A percentile compares a stretch with the other conserved stretches of the same genome.
Evolutionary conservation across 2,329 filamentous ascomycete genomes (phyloP).

Genomic region (Neodidymelliopsis sp.): DNA sequence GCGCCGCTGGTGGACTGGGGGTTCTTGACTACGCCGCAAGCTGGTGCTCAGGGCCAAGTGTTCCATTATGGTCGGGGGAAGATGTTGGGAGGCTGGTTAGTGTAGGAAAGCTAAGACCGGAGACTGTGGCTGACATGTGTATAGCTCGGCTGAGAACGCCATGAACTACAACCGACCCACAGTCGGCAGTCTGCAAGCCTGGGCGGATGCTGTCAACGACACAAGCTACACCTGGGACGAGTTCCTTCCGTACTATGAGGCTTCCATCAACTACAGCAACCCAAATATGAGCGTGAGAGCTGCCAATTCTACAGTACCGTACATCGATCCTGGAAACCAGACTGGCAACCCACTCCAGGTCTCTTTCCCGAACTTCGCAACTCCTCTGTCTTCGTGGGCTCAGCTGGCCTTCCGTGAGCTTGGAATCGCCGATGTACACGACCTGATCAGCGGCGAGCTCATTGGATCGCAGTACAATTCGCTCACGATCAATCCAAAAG

Average conservation of each 20-base stretch:
- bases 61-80: conserved; percentile 43
- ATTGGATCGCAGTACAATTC: conserved; percentile 19
- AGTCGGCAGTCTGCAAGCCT: conserved; percentile 30
- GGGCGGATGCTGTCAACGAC: conserved; percentile 42
- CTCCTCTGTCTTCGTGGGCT: conserved; percentile 21
- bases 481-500: conserved; percentile 33
- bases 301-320: conserved; percentile 19
- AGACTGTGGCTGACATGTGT: too few relatives aligned
- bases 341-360: conserved; percentile 18
- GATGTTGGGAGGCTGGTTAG: conserved; percentile 40
- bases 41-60: conserved; percentile 20
- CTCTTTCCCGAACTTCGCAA: conserved; percentile 26
- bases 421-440: conserved; percentile 18
- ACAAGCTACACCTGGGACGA: conserved; percentile 39
- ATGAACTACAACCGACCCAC: conserved; percentile 34
- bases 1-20: conserved; percentile 37
- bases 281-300: conserved; percentile 26
- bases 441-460: conserved; percentile 24
- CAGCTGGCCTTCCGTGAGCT: conserved; percentile 19
- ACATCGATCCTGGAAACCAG: background rate
- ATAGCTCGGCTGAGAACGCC: conserved; percentile 31
- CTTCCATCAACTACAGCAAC: conserved; percentile 38
- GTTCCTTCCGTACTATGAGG: conserved; percentile 38
- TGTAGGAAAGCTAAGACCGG: too few relatives aligned
- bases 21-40: conserved; percentile 39